These are phyloP conservation scores for Microdochium nivale DNA, from an alignment of 2,329 filamentous ascomycete genomes.

Conservation along the genomic window DNA sequence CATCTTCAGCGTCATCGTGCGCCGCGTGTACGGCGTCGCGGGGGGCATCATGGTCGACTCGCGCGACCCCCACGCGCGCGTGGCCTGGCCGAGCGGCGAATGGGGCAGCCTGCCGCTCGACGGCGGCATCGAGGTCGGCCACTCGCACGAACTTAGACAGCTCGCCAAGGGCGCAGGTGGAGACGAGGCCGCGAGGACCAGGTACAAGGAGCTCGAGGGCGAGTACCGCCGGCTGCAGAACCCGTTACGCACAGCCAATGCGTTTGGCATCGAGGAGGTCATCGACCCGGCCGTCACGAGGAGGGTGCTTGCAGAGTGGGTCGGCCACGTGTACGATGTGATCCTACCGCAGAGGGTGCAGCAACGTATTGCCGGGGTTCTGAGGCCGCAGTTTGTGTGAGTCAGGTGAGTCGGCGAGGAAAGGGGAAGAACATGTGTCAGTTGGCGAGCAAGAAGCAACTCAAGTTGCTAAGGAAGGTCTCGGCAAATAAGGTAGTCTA, in stretches of 20 bases:
- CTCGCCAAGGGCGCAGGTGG: conserved; percentile 38
- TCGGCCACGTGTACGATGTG: conserved; percentile 34
- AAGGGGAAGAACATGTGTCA: not conserved
- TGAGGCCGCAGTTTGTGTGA: conserved; percentile 2
- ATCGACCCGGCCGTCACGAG: conserved; percentile 54
- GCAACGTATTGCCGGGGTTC: not conserved
- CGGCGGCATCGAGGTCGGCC: conserved; percentile 56
- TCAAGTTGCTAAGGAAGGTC: too few species aligned
- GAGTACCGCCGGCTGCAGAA: conserved; percentile 57
- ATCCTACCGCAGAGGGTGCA: conserved; percentile 1
- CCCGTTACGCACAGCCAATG: conserved; percentile 54
- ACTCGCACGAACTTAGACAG: conserved; percentile 49
- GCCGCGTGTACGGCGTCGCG: conserved; percentile 54
- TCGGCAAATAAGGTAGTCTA: too few species aligned
- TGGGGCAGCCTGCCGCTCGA: conserved; percentile 56
- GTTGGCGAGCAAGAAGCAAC: not conserved
- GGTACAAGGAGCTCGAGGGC: conserved; percentile 48
- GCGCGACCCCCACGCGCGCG: conserved; percentile 49
- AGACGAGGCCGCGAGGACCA: conserved; percentile 18
- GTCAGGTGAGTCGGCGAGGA: not conserved
- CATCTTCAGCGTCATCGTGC: conserved; percentile 53
- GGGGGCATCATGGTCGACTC: conserved; percentile 57
- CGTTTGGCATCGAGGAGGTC: conserved; percentile 56
- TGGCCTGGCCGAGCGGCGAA: conserved; percentile 55
- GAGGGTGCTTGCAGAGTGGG: conserved; percentile 45